Evolutionary conservation across 441 rosid genomes (phyloP).

Genomic region (Corymbia citriodora): DNA sequence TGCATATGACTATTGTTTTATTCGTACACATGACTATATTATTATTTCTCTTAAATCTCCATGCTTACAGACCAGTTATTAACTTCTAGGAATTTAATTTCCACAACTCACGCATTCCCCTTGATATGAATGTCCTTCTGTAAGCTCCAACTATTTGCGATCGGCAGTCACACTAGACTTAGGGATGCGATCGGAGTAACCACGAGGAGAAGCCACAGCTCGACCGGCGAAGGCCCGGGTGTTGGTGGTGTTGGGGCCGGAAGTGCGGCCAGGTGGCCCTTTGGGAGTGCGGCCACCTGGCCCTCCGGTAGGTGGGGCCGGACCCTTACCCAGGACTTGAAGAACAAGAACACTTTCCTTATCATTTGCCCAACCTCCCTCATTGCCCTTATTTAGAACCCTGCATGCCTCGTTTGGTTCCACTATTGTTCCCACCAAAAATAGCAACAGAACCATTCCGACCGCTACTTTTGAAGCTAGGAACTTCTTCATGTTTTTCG

Average conservation of each 20-base stretch:
- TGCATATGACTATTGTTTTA: not conserved
- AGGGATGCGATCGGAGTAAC: not conserved
- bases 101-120: not conserved
- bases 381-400: not conserved
- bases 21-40: not conserved
- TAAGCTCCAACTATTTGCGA: not conserved
- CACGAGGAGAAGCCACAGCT: not conserved
- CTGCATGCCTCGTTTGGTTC: not conserved
- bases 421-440: not conserved
- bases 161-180: not conserved
- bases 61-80: not conserved
- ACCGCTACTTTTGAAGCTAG: not conserved
- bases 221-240: constrained; percentile 17
- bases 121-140: not conserved
- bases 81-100: not conserved
- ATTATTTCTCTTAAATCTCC: not conserved
- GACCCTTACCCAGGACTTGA: not conserved
- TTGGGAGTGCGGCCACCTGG: constrained; percentile 3
- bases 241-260: not conserved
- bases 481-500: not conserved
- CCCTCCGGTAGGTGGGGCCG: not conserved
- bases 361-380: not conserved
- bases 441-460: not conserved
- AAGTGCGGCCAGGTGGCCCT: too few species aligned
- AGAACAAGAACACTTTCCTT: not conserved